Base-by-base conservation (phyloP, 805 yeast species). In the Hanseniaspora occidentalis region DNA sequence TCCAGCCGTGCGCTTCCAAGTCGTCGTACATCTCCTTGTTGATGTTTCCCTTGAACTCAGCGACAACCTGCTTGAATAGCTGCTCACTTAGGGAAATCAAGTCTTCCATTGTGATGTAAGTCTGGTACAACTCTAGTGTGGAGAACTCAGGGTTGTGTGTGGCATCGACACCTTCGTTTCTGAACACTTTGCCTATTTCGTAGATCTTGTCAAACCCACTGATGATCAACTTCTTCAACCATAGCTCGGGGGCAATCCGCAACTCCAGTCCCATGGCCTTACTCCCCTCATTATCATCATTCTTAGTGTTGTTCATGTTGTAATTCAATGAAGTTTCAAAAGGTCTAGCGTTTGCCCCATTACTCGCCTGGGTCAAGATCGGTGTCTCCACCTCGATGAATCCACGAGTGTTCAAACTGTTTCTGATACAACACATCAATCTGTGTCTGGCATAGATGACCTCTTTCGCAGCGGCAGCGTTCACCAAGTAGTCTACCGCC, bases 121-220 rank as follows among this genome's bases (percentile, higher is more conserved):
- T 69, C 50, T 80, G 82, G 56, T 89, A 89, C 50, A 85, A 83
- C 56, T 89, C 98, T 54, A 95, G 77, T 2, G 85, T 75, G 1
- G 95, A 79, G 56, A 88, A 89, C 53, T 89, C 98, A 0, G 96
- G 95, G 58, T 89, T 92, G 57, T 89, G 98, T 0, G 95, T 83
- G 1, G 81, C 67, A 56, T 89, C 98, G 22, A 89, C 69, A 6
- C 96, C 95, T 61, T 92, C 98, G 52, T 92, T 92, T 50, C 98
- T 68, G 58, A 88, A 92, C 36, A 70, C 77, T 40, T 73, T 70
- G 1, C 96, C 96, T 40, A 92, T 73, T 53, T 92, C 97, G 58
- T 74, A 92, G 2, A 92, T 79, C 48, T 73, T 75, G 49, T 88
- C 94, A 51, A 88, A 75, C 1, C 98, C 98, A 6, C 84, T 70